phyloP scores from a whole-genome alignment of 1,139 yeast genomes.

The Nakaseomyces bracarensis region DNA sequence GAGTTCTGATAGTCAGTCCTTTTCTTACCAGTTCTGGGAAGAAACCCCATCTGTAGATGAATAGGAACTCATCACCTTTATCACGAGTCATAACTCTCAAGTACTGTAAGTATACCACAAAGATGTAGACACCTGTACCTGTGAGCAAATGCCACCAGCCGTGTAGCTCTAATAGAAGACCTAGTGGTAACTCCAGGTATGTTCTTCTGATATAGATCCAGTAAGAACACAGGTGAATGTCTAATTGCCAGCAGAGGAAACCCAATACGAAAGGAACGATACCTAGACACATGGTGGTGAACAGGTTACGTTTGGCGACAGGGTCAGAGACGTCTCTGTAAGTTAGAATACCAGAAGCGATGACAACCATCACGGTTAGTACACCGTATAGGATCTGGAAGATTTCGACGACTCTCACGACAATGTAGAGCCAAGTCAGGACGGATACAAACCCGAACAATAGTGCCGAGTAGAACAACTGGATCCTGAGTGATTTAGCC shows the following conservation, averaged over 20 bases:
- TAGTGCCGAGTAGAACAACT: conserved; percentile 38
- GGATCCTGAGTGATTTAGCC: conserved; percentile 21
- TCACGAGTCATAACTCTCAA: conserved; percentile 54
- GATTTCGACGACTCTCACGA: conserved; percentile 71
- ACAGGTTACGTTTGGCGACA: conserved; percentile 41
- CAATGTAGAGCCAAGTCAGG: conserved; percentile 58
- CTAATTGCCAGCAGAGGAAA: conserved; percentile 68
- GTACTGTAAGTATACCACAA: conserved; percentile 53
- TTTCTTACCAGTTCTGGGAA: conserved; percentile 37
- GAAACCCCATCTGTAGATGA: conserved; percentile 44
- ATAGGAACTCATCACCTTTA: conserved; percentile 42
- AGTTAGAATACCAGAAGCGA: conserved; percentile 45
- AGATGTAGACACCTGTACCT: conserved; percentile 72
- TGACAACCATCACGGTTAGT: conserved; percentile 51
- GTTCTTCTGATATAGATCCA: conserved; percentile 57
- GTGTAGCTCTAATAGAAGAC: conserved; percentile 82
- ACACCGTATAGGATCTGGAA: conserved; percentile 68
- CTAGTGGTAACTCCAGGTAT: conserved; percentile 77
- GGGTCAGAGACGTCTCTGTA: conserved; percentile 43
- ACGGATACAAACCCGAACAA: conserved; percentile 50
- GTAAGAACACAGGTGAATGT: conserved; percentile 65
- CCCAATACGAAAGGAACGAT: conserved; percentile 61
- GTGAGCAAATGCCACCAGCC: conserved; percentile 98
- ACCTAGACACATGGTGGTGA: conserved; percentile 51
- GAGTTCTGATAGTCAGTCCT: conserved; percentile 20